These are phyloP conservation scores for Candida sp. DNA, from an alignment of 1,139 yeast genomes.

Conservation along the genomic window DNA sequence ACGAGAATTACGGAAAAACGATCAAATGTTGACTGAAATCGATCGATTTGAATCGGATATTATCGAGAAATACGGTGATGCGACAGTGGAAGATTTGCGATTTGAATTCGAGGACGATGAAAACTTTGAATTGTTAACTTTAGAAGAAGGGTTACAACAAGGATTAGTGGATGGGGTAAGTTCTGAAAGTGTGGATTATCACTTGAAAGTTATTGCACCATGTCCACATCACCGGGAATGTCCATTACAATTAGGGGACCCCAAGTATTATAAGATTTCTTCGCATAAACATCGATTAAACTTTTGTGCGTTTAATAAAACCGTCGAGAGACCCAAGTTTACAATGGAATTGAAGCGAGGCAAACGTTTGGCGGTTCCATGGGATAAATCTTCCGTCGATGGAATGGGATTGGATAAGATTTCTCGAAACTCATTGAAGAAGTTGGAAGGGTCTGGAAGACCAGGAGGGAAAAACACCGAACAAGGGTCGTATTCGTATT, in stretches of 20 bases:
- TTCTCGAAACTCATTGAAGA: constrained; percentile 22
- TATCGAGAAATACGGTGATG: constrained; percentile 35
- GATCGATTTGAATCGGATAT: constrained; percentile 16
- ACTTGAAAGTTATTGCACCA: constrained; percentile 74
- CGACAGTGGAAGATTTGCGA: constrained; percentile 40
- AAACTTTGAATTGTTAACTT: constrained; percentile 9
- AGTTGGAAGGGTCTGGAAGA: constrained; percentile 65
- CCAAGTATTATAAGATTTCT: constrained; percentile 61
- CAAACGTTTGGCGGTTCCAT: constrained; percentile 62
- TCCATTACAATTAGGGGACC: constrained; percentile 79
- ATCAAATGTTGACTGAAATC: constrained; percentile 32
- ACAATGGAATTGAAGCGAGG: constrained; percentile 84
- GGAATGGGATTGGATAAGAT: constrained; percentile 45
- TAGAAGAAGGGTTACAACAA: constrained; percentile 2
- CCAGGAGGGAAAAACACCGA: constrained; percentile 73
- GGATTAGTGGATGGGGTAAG: neutral
- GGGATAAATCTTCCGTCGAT: constrained; percentile 59
- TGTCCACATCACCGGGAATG: constrained; percentile 88
- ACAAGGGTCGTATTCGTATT: constrained; percentile 70
- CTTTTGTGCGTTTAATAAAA: constrained; percentile 77
- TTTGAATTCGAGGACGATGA: constrained; percentile 33
- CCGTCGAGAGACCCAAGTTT: constrained; percentile 73
- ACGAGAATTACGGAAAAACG: constrained; percentile 26
- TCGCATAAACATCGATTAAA: constrained; percentile 57
- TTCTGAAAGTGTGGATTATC: constrained; percentile 40